Percentiles rank a stretch among this genome's conserved stretches.
Conservation (phyloP, 2,329 filamentous ascomycete genomes). For the Monilinia vaccinii-corymbosi region DNA sequence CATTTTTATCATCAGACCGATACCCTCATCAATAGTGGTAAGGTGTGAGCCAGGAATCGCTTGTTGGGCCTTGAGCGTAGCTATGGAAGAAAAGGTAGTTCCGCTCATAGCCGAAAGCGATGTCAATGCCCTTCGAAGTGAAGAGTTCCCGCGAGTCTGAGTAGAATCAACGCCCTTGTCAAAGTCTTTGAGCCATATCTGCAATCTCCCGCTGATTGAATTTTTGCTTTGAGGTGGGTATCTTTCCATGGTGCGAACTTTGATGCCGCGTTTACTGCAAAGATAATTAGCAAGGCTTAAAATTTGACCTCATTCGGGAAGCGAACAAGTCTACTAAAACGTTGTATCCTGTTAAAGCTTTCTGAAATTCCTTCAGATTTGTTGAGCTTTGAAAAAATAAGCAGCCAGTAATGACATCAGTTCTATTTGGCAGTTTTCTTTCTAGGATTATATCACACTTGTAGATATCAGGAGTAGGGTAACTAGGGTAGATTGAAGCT, state of each 20-base stretch:
- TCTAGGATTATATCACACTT: background rate
- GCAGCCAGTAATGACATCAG: background rate
- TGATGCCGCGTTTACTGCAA: background rate
- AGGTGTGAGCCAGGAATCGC: background rate
- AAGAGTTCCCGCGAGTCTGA: background rate
- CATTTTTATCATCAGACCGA: background rate
- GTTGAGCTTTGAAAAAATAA: background rate
- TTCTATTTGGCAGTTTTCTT: too few species aligned
- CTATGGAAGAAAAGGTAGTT: background rate
- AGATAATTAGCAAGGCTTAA: background rate
- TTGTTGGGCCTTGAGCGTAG: background rate
- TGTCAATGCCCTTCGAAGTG: background rate
- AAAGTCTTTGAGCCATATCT: background rate
- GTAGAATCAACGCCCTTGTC: background rate
- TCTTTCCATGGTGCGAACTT: background rate
- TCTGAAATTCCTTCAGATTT: background rate
- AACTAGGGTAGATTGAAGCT: background rate
- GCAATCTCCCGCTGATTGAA: background rate
- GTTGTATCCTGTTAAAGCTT: background rate
- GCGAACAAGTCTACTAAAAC: background rate
- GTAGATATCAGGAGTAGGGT: background rate
- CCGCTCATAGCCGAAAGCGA: background rate
- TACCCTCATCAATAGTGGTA: background rate
- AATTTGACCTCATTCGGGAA: too few species aligned
- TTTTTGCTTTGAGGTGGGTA: background rate